Conservation (phyloP, 352 stramenopile genomes). For the Globisporangium cylindrosporum region DNA sequence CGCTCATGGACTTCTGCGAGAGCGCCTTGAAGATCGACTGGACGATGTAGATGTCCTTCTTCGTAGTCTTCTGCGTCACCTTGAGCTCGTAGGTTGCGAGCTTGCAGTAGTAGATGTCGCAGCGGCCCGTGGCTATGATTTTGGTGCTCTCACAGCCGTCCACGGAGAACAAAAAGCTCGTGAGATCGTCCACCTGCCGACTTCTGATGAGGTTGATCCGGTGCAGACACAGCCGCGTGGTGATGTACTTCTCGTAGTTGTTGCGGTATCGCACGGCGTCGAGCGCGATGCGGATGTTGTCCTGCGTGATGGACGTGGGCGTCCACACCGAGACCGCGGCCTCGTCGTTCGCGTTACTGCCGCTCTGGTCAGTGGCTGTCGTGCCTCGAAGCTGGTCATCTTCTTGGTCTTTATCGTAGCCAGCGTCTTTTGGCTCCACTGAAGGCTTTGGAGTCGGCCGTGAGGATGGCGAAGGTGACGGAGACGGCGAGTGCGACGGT, state of each 20-base stretch:
- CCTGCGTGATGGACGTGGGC: constrained; percentile 16
- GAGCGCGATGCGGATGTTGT: constrained; percentile 28
- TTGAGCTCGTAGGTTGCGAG: constrained; percentile 47
- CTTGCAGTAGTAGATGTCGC: constrained; percentile 41
- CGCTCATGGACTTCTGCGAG: constrained; percentile 29
- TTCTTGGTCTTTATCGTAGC: not conserved
- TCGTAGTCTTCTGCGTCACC: constrained; percentile 27
- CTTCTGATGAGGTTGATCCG: constrained; percentile 33
- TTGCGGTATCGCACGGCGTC: constrained; percentile 35
- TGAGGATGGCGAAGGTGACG: not conserved
- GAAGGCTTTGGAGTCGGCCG: not conserved
- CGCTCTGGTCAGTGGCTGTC: not conserved
- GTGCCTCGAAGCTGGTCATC: not conserved
- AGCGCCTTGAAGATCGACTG: constrained; percentile 40
- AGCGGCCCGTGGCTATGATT: constrained; percentile 30
- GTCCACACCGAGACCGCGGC: constrained; percentile 22
- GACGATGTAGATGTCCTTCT: constrained; percentile 31
- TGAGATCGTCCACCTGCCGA: constrained; percentile 19
- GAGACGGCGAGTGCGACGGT: not conserved
- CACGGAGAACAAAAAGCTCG: constrained; percentile 33
- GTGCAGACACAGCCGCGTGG: constrained; percentile 36
- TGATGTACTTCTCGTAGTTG: constrained; percentile 37
- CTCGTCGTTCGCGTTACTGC: not conserved
- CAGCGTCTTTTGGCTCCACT: not conserved
- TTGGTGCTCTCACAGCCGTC: constrained; percentile 32